Conservation (phyloP, 179 eudicot genomes). For the Silene coronaria region DNA sequence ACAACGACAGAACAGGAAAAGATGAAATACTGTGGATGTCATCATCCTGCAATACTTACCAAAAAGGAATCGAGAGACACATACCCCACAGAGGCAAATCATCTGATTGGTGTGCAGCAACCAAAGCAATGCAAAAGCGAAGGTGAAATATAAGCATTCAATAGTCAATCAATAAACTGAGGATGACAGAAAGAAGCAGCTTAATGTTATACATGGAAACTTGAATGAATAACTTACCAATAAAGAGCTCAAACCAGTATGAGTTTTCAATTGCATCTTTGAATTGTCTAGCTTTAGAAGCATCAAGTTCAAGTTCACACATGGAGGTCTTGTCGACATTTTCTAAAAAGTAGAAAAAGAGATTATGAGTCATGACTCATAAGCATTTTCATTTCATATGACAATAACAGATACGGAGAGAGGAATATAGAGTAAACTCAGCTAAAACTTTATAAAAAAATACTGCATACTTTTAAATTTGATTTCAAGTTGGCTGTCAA, state of each 20-base stretch:
- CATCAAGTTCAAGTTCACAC: slow-evolving; percentile 71
- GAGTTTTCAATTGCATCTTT: slow-evolving; percentile 80
- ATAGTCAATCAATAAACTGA: slow-evolving; percentile 1
- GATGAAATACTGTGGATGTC: background rate
- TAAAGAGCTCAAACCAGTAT: slow-evolving; percentile 88
- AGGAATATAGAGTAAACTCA: background rate
- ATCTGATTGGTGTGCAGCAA: slow-evolving; percentile 44
- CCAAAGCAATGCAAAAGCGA: slow-evolving; percentile 23
- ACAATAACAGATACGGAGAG: background rate
- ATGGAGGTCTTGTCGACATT: slow-evolving; percentile 52
- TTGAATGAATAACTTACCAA: slow-evolving; percentile 44
- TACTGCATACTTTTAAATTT: slow-evolving; percentile 56
- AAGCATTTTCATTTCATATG: background rate
- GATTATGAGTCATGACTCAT: background rate
- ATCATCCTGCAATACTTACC: background rate
- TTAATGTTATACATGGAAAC: background rate
- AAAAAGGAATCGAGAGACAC: slow-evolving; percentile 17
- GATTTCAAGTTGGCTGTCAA: slow-evolving; percentile 77
- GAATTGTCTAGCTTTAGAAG: slow-evolving; percentile 64
- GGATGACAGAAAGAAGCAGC: background rate
- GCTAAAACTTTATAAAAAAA: background rate
- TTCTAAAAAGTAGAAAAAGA: slow-evolving; percentile 38
- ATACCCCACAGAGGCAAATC: slow-evolving; percentile 95
- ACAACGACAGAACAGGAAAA: background rate
- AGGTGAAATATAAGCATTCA: slow-evolving; percentile 18